Conservation (phyloP, 305 asterid genomes). For the Fraxinus dipetala region DNA sequence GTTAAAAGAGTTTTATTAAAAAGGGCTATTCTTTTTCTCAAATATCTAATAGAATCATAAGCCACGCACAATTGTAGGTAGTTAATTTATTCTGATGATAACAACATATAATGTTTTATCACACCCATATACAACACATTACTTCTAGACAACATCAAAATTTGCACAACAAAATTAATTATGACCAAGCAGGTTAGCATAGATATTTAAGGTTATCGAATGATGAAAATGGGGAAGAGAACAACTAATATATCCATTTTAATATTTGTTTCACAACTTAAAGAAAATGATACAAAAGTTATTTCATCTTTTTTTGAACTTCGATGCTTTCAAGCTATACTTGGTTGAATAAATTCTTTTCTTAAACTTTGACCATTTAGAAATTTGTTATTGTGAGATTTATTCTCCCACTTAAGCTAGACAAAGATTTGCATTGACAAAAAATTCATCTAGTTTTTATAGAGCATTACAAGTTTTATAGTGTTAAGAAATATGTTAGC, state of each 20-base stretch:
- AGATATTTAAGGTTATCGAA: background rate
- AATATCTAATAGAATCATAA: background rate
- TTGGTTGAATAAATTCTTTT: background rate
- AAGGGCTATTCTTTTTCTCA: background rate
- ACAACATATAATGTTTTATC: background rate
- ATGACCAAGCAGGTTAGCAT: background rate
- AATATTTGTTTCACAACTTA: background rate
- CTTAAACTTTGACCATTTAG: background rate
- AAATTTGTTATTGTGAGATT: background rate
- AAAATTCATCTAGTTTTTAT: background rate
- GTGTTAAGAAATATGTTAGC: background rate
- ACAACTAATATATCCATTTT: background rate
- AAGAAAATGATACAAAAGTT: background rate
- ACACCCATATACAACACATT: background rate
- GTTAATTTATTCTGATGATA: background rate
- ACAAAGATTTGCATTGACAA: background rate
- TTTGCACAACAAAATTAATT: background rate
- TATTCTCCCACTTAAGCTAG: slow-evolving; percentile 7
- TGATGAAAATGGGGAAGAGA: background rate
- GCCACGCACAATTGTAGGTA: background rate
- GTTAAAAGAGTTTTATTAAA: background rate
- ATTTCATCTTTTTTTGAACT: background rate
- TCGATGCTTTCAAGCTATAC: background rate
- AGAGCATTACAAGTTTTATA: background rate
- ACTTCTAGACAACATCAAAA: background rate